Evolutionary conservation across 2,329 filamentous ascomycete species (phyloP), one percentile per base, ranked within the genome.

Genomic region (Penicillium sp.): DNA sequence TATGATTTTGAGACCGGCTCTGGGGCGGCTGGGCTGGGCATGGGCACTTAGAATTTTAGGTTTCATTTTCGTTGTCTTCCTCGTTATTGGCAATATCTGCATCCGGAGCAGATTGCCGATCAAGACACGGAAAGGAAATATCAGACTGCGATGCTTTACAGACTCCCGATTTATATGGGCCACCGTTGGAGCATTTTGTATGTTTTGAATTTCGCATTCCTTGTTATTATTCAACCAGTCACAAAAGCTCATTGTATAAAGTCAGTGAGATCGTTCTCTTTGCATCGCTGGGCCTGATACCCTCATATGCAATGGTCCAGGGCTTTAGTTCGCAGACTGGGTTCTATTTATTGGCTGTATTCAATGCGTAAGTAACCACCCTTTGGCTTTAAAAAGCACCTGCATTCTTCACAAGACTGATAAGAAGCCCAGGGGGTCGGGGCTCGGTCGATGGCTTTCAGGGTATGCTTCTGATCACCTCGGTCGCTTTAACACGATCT

Each of bases 11-110:
- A 62, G 68, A 42, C 48, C 61, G 1, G 64, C 69, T 1, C 56
- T 74, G 0, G 66, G 67, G 0, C 57, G 55, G 31, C 65, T 71
- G 26, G 71, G 74, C 21, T 76, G 69, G 59, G 65, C 60, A 6
- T 75, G 72, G 72, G 63, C 72, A 1, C 66, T 73, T 2, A 72
- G 77, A 1, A 72, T 78, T 37, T 58, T 80, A 3, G 75, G 70
- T 0, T 75, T 79, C 37, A 53, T 57, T n/a, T 46, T 46, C 4
- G 16, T 46, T 13, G 23, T 46, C 13, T 19, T 54, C 19, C 52
- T 54, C 19, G 19, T 16, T n/a, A 54, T 54, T 25, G 52, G 52
- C 21, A 54, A 54, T 31, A 23, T 54, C 23, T 54, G 52, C 33
- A 46, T 54, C 23, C 45, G 46, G 19, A 48, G 31, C 14, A 33